phyloP scores from a whole-genome alignment of 2,329 filamentous ascomycete genomes.

The Arthrobotrys sphaeroides region DNA sequence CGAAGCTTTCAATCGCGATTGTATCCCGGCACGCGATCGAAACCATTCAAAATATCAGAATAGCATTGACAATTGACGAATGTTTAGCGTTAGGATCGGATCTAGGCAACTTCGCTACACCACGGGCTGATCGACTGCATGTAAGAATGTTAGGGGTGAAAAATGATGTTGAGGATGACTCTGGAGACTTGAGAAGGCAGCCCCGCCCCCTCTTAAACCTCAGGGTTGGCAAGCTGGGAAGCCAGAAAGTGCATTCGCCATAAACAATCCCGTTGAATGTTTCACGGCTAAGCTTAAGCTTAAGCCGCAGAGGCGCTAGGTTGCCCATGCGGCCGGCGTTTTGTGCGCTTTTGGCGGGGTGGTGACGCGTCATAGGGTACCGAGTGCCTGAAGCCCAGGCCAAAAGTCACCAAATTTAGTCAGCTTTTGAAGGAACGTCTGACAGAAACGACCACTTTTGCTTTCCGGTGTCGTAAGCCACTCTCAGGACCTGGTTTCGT shows the following conservation, averaged over 20 bases:
- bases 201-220: constrained; percentile 34
- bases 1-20: background rate
- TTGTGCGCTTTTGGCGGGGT: constrained; percentile 32
- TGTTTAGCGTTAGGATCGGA: constrained; percentile 5
- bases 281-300: constrained; percentile 38
- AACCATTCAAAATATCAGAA: constrained; percentile 11
- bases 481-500: constrained; percentile 4
- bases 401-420: constrained; percentile 37
- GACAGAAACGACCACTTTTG: background rate
- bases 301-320: constrained; percentile 40
- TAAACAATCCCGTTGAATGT: constrained; percentile 12
- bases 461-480: constrained; percentile 45
- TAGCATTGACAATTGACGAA: background rate
- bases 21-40: too few relatives aligned
- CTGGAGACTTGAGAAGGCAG: background rate
- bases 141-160: background rate
- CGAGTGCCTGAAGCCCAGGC: background rate
- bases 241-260: background rate
- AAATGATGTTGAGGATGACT: background rate
- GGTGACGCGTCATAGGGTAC: constrained; percentile 40
- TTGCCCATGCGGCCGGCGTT: constrained; percentile 26
- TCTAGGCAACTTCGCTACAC: constrained; percentile 36
- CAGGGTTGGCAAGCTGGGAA: background rate
- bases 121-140: background rate
- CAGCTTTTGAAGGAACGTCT: background rate